Conservation (phyloP, 352 stramenopile genomes). For the Halophytophthora polymorphica region DNA sequence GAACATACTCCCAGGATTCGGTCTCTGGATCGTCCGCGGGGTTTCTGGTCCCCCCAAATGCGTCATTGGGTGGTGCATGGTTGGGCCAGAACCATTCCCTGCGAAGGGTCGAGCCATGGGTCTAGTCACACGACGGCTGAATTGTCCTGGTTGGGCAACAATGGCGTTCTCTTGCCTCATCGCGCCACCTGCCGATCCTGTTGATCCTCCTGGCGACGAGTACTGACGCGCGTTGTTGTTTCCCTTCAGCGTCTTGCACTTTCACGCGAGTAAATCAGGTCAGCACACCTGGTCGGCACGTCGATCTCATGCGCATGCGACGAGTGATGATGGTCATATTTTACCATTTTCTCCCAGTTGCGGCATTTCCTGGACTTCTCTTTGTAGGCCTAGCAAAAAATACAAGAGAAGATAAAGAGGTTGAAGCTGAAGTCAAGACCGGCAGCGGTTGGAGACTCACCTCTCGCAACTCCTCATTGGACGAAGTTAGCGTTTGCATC, state of each 20-base stretch:
- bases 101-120: constrained; percentile 31
- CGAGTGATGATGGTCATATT: not conserved
- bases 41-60: constrained; percentile 38
- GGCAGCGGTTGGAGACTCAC: constrained; percentile 18
- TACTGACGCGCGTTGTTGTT: constrained; percentile 50
- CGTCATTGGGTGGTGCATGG: constrained; percentile 29
- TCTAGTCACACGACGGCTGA: constrained; percentile 38
- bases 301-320: not conserved
- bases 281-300: constrained; percentile 1
- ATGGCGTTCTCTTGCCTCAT: constrained; percentile 25
- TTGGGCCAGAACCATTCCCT: constrained; percentile 12
- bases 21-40: constrained; percentile 45
- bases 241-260: constrained; percentile 74
- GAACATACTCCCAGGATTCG: constrained; percentile 50
- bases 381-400: constrained; percentile 66
- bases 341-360: constrained; percentile 88
- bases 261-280: not conserved
- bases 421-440: too few species aligned
- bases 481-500: constrained; percentile 59
- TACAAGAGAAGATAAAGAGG: not conserved
- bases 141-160: constrained; percentile 39
- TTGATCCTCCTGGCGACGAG: constrained; percentile 49
- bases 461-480: constrained; percentile 81
- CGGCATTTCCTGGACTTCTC: constrained; percentile 83
- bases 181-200: constrained; percentile 38